Conservation (phyloP, 306 rosid genomes). For the Gillenia trifoliata region DNA sequence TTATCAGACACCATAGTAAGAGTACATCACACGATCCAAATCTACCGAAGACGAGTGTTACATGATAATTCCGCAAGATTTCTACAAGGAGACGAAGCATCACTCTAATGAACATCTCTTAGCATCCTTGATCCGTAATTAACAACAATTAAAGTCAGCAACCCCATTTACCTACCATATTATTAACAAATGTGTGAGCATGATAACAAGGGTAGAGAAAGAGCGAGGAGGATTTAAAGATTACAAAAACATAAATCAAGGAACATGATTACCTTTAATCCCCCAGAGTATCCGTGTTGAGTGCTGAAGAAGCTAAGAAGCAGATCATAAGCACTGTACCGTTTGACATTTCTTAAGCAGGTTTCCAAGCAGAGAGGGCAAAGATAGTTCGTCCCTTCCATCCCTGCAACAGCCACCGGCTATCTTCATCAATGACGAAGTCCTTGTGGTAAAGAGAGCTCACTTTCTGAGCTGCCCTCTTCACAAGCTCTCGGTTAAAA, state of each 20-base stretch:
- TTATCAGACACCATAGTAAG: background rate
- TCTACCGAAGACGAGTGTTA: background rate
- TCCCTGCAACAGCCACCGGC: conserved; percentile 85
- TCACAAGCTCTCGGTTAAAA: conserved; percentile 32
- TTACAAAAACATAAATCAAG: background rate
- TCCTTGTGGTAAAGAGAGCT: conserved; percentile 63
- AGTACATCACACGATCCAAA: background rate
- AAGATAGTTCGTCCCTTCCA: conserved; percentile 90
- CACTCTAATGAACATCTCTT: background rate
- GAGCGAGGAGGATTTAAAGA: background rate
- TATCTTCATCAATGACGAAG: conserved; percentile 81
- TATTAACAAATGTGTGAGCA: background rate
- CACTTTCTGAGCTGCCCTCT: conserved; percentile 52
- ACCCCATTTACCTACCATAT: conserved; percentile 9
- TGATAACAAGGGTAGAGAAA: background rate
- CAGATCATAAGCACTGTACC: background rate
- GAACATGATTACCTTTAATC: conserved; percentile 6
- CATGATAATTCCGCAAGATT: background rate
- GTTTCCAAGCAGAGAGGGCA: conserved; percentile 83
- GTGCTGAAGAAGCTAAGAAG: background rate
- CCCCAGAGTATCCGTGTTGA: background rate
- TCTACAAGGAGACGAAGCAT: background rate
- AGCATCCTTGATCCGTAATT: background rate
- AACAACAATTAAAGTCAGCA: background rate
- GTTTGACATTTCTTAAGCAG: conserved; percentile 25